Evolutionary conservation across 108 stramenopile genomes (phyloP), one percentile per base, ranked within the genome.

Genomic region (Epithemia pelagica): DNA sequence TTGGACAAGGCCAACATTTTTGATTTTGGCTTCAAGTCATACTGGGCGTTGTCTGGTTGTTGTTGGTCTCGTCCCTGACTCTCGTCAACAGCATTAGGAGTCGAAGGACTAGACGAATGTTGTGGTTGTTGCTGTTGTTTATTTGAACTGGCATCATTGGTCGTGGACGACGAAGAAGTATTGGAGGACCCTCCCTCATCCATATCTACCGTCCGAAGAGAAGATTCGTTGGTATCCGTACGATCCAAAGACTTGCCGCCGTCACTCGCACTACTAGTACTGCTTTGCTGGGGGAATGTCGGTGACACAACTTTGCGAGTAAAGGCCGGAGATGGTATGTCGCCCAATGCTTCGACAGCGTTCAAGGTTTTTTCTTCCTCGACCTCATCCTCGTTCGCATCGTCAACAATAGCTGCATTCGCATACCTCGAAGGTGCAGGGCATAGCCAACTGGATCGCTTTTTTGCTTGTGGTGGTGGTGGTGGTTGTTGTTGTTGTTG

Each of bases 1-100:
- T 78, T 80, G 31, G 70, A 28, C 52, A 89, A 65, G 0, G 87
- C 84, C 29, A 92, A 74, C 91, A 92, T 92, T 74, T 78, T 81
- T n/a, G 30, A 30, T 15, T 75, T 79, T 19, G 71, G 37, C 53
- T 77, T 74, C 23, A 78, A 30, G 63, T 81, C 54, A 52, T 71
- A 68, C 33, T 83, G 66, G 51, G 2, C 28, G 15, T 46, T 46
- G 10, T 66, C 52, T 29, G 26, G 18, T 25, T 66, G 54, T 66
- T 59, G 32, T 59, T 33, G 57, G 61, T 19, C 3, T 62, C 19
- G 24, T 30, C 10, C 25, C 61, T 62, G 33, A 28, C 32, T n/a
- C 20, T 64, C 28, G 37, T 61, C 58, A 27, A 2, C 20, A 25
- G 55, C 1, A 24, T 52, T 62, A 1, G 27, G 28, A 28, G 54